Evolutionary conservation across 441 rosid species (phyloP).

Genomic region (Cnidoscolus chayamansa): DNA sequence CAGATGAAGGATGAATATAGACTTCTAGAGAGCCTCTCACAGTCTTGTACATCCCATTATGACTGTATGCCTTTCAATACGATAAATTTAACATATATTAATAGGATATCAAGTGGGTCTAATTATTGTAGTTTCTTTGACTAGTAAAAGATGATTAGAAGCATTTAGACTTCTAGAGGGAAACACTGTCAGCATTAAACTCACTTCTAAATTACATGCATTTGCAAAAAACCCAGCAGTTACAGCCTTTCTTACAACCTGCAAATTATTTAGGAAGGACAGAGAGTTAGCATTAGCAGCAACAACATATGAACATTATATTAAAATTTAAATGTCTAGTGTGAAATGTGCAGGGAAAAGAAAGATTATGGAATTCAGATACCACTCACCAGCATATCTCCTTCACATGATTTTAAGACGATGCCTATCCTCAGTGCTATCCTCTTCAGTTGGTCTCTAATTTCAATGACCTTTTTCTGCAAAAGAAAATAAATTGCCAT

Average conservation of each 20-base stretch:
- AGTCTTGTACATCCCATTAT: constrained; percentile 79
- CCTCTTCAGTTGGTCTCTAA: constrained; percentile 78
- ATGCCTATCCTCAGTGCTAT: constrained; percentile 77
- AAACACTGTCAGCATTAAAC: constrained; percentile 12
- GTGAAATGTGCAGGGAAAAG: background rate
- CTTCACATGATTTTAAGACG: constrained; percentile 67
- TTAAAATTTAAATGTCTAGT: background rate
- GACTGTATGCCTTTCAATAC: constrained; percentile 57
- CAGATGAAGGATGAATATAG: constrained; percentile 84
- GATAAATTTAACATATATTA: constrained; percentile 15
- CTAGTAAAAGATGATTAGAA: background rate
- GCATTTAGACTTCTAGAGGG: background rate
- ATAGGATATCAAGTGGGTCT: constrained; percentile 7
- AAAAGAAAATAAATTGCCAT: constrained; percentile 12
- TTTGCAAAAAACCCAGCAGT: constrained; percentile 84
- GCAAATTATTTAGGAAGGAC: constrained; percentile 20
- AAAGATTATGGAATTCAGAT: background rate
- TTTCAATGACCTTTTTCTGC: constrained; percentile 80
- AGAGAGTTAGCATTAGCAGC: background rate
- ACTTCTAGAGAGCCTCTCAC: constrained; percentile 91
- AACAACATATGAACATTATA: background rate
- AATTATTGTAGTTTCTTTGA: background rate
- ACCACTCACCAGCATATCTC: constrained; percentile 55
- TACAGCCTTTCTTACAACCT: constrained; percentile 84
- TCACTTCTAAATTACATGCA: constrained; percentile 81